Conservation (phyloP, 352 stramenopile genomes). For the Globisporangium emineosum region DNA sequence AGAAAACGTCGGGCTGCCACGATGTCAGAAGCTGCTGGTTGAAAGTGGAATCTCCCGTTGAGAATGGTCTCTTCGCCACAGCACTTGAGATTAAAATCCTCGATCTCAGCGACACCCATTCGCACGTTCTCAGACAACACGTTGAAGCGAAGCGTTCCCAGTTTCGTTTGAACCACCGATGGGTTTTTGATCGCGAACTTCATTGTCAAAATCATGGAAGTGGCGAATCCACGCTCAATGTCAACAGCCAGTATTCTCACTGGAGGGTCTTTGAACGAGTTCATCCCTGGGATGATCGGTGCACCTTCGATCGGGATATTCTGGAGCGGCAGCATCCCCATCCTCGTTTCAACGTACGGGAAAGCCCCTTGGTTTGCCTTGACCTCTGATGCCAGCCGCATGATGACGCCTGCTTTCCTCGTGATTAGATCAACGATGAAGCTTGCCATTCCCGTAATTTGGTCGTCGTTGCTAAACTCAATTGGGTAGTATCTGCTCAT, state of each 20-base stretch:
- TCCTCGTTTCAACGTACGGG: slow-evolving; percentile 63
- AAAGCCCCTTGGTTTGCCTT: slow-evolving; percentile 50
- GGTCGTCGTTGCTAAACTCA: slow-evolving; percentile 31
- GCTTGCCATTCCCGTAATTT: slow-evolving; percentile 43
- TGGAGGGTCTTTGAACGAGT: slow-evolving; percentile 61
- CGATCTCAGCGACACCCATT: slow-evolving; percentile 62
- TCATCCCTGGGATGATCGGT: slow-evolving; percentile 58
- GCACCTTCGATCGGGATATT: slow-evolving; percentile 59
- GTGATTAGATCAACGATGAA: slow-evolving; percentile 66
- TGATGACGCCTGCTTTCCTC: slow-evolving; percentile 52
- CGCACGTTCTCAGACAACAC: slow-evolving; percentile 40
- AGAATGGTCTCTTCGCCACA: slow-evolving; percentile 56
- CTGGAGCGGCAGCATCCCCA: slow-evolving; percentile 64
- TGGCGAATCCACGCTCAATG: slow-evolving; percentile 45
- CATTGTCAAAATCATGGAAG: slow-evolving; percentile 64
- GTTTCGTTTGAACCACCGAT: slow-evolving; percentile 57
- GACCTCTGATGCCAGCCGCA: slow-evolving; percentile 41
- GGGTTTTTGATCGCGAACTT: slow-evolving; percentile 68
- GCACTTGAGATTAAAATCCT: slow-evolving; percentile 64
- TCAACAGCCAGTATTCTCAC: slow-evolving; percentile 63
- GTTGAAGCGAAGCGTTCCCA: slow-evolving; percentile 51
- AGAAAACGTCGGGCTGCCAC: slow-evolving; percentile 49
- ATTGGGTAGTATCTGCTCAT: slow-evolving; percentile 72
- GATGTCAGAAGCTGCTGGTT: slow-evolving; percentile 31
- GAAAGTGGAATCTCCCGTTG: slow-evolving; percentile 55